A percentile compares a stretch with the other conserved stretches of the same genome.
Conservation (phyloP, 768 basidiomycete species). For the Auricularia sp. region DNA sequence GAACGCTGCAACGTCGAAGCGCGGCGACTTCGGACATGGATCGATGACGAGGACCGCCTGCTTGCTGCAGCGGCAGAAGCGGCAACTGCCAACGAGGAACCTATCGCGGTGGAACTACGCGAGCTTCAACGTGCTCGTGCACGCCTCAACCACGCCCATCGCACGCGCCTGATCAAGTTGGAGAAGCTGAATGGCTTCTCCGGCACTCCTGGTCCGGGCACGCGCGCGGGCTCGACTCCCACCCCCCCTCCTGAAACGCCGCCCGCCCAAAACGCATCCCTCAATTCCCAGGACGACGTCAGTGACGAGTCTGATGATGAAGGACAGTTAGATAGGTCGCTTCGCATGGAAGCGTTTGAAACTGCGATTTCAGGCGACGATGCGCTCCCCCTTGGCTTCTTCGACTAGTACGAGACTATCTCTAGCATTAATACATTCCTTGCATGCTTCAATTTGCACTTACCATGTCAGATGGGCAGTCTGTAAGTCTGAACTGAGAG, state of each 20-base stretch:
- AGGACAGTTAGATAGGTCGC: too few species aligned
- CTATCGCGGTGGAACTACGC: not conserved
- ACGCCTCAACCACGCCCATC: not conserved
- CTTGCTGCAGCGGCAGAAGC: not conserved
- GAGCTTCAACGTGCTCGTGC: not conserved
- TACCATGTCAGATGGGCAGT: too few species aligned
- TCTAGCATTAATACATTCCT: too few species aligned
- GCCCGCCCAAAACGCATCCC: not conserved
- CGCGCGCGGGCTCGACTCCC: not conserved
- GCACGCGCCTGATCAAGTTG: not conserved
- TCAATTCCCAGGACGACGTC: not conserved
- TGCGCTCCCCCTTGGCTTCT: too few species aligned
- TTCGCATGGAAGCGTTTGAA: too few species aligned
- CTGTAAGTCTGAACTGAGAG: too few species aligned
- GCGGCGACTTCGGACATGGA: constrained; percentile 17
- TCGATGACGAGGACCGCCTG: constrained; percentile 17
- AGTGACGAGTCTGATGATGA: too few species aligned
- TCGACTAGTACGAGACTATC: too few species aligned
- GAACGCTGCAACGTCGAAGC: constrained; percentile 23
- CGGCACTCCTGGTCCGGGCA: not conserved
- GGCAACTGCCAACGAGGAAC: not conserved
- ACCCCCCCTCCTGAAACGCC: too few species aligned
- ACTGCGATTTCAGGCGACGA: too few species aligned
- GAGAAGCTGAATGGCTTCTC: not conserved
- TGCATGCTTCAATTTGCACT: too few species aligned